phyloP scores from a whole-genome alignment of 805 yeast species.

The Kuraishia hungarica region DNA sequence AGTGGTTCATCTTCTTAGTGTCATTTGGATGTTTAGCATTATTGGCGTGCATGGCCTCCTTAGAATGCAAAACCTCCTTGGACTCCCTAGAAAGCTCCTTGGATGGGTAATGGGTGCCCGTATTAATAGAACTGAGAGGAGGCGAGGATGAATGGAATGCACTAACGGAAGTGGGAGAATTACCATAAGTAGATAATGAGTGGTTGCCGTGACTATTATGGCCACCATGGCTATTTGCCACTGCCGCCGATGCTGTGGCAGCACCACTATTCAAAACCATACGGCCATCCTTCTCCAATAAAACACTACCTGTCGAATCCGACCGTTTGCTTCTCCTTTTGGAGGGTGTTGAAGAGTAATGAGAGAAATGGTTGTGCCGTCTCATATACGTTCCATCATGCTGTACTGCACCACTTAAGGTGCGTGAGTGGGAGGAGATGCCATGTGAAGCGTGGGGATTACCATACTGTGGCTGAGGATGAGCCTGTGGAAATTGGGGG shows the following conservation, averaged over 20 bases:
- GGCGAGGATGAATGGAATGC: conserved; percentile 8
- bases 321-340: not conserved
- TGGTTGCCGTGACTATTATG: not conserved
- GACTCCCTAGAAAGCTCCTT: no score
- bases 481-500: not conserved
- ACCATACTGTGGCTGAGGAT: not conserved
- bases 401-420: conserved; percentile 14
- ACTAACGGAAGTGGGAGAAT: no score
- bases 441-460: not conserved
- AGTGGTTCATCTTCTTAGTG: conserved; percentile 10
- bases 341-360: not conserved
- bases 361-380: not conserved
- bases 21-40: no score
- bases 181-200: no score
- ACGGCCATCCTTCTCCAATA: not conserved
- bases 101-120: no score
- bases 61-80: no score
- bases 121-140: not conserved
- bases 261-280: not conserved
- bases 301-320: not conserved
- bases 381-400: conserved; percentile 5
- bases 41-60: no score
- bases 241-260: no score
- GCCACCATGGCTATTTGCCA: no score
- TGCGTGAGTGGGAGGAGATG: conserved; percentile 4